Percentiles rank a stretch among this genome's conserved stretches.
Evolutionary conservation across 1,284 basidiomycete species (phyloP).

Genomic region (Peniophora sp.): DNA sequence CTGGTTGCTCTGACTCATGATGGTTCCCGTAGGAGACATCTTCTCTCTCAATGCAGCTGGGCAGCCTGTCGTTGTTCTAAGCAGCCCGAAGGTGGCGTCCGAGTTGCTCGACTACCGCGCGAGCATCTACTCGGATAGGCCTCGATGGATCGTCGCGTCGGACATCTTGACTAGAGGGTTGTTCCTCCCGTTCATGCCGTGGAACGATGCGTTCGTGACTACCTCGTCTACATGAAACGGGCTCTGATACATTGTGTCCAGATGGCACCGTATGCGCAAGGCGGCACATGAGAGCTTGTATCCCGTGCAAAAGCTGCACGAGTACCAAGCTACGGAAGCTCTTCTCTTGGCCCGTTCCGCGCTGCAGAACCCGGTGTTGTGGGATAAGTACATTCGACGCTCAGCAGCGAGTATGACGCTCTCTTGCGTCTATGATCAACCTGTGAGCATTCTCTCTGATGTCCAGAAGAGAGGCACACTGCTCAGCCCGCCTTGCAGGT

Average conservation of each 20-base stretch:
- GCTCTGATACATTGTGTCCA: background rate
- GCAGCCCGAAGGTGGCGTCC: background rate
- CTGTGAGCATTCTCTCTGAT: background rate
- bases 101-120: background rate
- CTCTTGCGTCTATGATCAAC: background rate
- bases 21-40: background rate
- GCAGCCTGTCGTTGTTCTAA: background rate
- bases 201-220: conserved; percentile 1
- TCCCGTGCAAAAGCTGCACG: background rate
- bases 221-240: background rate
- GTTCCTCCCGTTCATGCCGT: conserved; percentile 7
- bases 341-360: background rate
- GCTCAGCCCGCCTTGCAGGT: too few species aligned
- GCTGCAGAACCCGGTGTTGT: conserved; percentile 1
- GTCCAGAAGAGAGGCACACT: background rate
- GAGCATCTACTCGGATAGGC: background rate
- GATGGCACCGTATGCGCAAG: background rate
- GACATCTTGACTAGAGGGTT: conserved; percentile 10
- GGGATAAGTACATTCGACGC: conserved; percentile 6
- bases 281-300: background rate
- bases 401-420: background rate
- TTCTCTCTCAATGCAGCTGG: background rate
- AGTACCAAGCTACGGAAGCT: background rate
- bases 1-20: background rate
- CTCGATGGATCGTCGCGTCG: conserved; percentile 6